Evolutionary conservation across 768 basidiomycete species (phyloP).

Genomic region (Amanita pallidorosea): DNA sequence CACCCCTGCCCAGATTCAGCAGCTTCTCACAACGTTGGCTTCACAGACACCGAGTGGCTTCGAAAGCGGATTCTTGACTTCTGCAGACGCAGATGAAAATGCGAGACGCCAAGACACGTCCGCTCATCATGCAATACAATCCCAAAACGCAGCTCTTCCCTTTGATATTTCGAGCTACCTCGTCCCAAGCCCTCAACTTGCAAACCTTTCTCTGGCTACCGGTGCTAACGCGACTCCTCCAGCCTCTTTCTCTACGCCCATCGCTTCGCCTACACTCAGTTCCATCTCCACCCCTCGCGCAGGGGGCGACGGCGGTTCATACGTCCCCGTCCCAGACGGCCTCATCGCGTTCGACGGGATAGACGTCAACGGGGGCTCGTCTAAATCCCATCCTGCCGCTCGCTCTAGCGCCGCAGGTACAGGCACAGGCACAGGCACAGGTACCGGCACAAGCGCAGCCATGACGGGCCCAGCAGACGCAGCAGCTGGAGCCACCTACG

Average conservation of each 20-base stretch:
- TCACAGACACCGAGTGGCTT: constrained; percentile 15
- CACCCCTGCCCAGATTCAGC: constrained; percentile 47
- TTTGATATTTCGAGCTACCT: constrained; percentile 20
- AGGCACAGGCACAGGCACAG: too few relatives aligned
- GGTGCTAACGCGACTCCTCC: neutral
- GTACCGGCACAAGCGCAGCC: too few relatives aligned
- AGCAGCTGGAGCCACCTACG: constrained; percentile 1
- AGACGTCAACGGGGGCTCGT: constrained; percentile 8
- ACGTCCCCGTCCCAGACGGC: constrained; percentile 13
- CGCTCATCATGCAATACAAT: neutral
- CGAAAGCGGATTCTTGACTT: neutral
- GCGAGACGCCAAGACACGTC: neutral
- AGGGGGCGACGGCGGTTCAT: neutral
- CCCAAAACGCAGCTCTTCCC: constrained; percentile 9
- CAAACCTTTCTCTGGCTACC: neutral
- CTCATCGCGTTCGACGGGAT: constrained; percentile 21
- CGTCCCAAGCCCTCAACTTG: neutral
- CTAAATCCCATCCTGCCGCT: neutral
- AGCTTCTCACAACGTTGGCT: constrained; percentile 36
- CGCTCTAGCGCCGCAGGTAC: neutral
- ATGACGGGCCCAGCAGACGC: neutral
- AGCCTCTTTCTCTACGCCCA: neutral
- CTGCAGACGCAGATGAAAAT: neutral
- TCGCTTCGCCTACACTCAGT: neutral
- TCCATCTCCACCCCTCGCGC: neutral